Evolutionary conservation across 331 rosid species (phyloP).

Genomic region (Pyracantha coccinea): DNA sequence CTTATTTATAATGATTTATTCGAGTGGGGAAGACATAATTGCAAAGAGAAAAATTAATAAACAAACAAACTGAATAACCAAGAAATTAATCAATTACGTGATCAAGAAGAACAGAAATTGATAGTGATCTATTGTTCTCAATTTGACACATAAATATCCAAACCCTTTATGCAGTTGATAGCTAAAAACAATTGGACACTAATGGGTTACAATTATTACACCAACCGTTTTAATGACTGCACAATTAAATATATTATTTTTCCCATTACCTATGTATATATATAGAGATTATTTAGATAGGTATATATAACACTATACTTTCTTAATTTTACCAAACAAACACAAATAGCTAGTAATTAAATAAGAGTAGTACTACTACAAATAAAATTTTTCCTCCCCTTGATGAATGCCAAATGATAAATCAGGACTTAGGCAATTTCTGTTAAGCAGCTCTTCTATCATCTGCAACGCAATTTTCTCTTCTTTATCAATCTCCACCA

Average conservation of each 20-base stretch:
- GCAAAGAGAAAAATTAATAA: not conserved
- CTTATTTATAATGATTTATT: not conserved
- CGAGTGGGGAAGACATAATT: not conserved
- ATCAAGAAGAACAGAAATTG: not conserved
- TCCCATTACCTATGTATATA: too few species aligned
- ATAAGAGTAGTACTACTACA: not conserved
- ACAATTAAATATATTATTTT: too few species aligned
- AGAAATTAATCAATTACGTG: not conserved
- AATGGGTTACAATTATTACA: not conserved
- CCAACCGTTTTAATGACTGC: not conserved
- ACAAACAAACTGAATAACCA: not conserved
- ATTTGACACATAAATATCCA: not conserved
- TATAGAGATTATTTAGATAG: too few species aligned
- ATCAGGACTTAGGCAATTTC: slow-evolving; percentile 36
- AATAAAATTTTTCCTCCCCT: not conserved
- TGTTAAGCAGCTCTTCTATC: slow-evolving; percentile 72
- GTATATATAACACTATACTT: not conserved
- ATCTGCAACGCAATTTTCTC: slow-evolving; percentile 62
- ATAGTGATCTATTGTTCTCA: not conserved
- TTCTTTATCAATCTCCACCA: slow-evolving; percentile 36
- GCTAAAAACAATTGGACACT: not conserved
- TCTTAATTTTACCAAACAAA: not conserved
- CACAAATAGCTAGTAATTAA: not conserved
- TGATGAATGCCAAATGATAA: not conserved
- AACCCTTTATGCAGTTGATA: not conserved